Conservation (phyloP, 148 eudicot species). For the Selenicereus undatus region DNA sequence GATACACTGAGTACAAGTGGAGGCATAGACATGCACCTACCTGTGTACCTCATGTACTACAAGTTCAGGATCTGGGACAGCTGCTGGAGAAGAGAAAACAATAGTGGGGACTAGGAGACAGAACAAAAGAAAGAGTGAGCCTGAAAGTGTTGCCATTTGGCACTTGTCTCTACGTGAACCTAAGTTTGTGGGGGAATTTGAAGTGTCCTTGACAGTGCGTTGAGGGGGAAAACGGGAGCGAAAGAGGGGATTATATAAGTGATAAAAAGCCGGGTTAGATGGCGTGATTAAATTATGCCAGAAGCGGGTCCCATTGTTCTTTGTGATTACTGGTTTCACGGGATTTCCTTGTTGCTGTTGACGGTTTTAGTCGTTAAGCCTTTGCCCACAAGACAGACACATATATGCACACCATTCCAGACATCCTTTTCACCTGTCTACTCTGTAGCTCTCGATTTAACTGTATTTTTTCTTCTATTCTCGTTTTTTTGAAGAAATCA, state of each 20-base stretch:
- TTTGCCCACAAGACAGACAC: background rate
- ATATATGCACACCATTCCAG: conserved; percentile 5
- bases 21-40: background rate
- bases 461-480: background rate
- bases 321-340: conserved; percentile 16
- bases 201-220: background rate
- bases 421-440: background rate
- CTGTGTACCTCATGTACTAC: conserved; percentile 16
- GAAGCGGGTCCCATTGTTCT: background rate
- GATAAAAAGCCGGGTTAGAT: conserved; percentile 3
- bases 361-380: conserved; percentile 15
- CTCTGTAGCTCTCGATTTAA: background rate
- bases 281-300: conserved; percentile 10
- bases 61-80: conserved; percentile 10
- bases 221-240: background rate
- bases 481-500: background rate
- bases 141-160: background rate
- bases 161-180: background rate
- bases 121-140: background rate
- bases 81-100: conserved; percentile 4
- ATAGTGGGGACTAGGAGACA: conserved; percentile 1
- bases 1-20: background rate
- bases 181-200: background rate
- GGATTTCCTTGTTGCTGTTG: conserved; percentile 5
- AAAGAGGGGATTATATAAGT: background rate